phyloP scores from a whole-genome alignment of 257 asterid genomes.

The Primulina tabacum region DNA sequence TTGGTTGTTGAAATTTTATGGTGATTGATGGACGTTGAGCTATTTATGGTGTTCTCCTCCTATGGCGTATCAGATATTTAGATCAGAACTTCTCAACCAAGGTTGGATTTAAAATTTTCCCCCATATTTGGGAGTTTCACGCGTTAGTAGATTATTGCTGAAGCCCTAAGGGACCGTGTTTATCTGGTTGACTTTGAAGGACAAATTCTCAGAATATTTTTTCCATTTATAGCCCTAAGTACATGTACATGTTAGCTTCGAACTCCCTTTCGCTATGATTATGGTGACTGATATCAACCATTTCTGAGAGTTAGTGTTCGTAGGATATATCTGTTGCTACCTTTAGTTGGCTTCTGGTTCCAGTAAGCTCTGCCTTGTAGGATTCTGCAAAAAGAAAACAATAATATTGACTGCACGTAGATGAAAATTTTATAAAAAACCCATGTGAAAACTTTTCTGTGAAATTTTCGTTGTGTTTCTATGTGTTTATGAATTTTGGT shows the following conservation, averaged over 20 bases:
- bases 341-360: neutral
- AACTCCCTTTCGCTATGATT: neutral
- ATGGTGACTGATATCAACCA: neutral
- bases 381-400: neutral
- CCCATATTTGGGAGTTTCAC: neutral
- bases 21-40: neutral
- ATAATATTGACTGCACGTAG: neutral
- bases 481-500: no score
- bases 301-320: neutral
- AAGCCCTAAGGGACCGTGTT: no score
- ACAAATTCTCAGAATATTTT: no score
- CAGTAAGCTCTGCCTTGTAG: neutral
- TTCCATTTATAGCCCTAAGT: neutral
- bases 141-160: neutral
- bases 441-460: neutral
- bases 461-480: neutral
- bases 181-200: neutral
- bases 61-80: neutral
- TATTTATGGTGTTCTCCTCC: neutral
- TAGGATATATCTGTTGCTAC: no score
- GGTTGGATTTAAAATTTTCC: no score
- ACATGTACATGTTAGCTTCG: neutral
- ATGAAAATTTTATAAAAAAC: neutral
- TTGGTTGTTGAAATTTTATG: neutral
- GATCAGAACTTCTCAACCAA: no score